Evolutionary conservation across 192 early-diverging fungal species (phyloP), one percentile per base, ranked within the genome.

Genomic region (Anaeromyces robustus): DNA sequence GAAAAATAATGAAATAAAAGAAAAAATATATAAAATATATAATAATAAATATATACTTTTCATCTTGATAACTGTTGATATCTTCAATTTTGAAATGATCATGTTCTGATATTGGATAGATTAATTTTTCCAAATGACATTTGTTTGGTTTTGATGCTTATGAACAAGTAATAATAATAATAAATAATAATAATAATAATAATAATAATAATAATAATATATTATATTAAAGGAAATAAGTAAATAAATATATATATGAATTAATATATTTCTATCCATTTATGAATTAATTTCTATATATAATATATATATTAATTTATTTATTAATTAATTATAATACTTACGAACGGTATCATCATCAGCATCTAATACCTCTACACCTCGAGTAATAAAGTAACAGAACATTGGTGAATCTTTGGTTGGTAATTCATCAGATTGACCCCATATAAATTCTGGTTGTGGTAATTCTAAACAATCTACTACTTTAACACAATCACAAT

Each of bases 401-500:
- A 90, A 92, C 30, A 82, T 18, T 77, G 81, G 43, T 37, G 32
- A 16, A 16, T 77, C 85, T 84, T 26, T 32, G 77, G 16, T 79
- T 43, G 29, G 30, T 32, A 77, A 30, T 77, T 82, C 85, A 30
- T 79, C 78, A 37, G 82, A 82, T 4, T 80, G 80, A 22, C 86
- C 29, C 89, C 86, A 29, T 85, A 82, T 68, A 80, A 83, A 12
- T 80, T 85, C 29, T 81, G 88, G 43, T 78, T 83, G 37, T 41
- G 85, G 81, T 77, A 86, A 86, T 80, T 96, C 94, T 16, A 94
- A 82, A 79, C 86, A 89, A 78, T 91, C 85, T 77, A 97, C 92
- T 80, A 97, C 94, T 86, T 95, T 96, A 77, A 90, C 94, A 81
- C 94, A 97, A 84, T 97, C 96, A 86, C 96, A 98, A 85, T 97